Evolutionary conservation across 2,329 filamentous ascomycete species (phyloP).

Genomic region (Trichoderma brevicompactum): DNA sequence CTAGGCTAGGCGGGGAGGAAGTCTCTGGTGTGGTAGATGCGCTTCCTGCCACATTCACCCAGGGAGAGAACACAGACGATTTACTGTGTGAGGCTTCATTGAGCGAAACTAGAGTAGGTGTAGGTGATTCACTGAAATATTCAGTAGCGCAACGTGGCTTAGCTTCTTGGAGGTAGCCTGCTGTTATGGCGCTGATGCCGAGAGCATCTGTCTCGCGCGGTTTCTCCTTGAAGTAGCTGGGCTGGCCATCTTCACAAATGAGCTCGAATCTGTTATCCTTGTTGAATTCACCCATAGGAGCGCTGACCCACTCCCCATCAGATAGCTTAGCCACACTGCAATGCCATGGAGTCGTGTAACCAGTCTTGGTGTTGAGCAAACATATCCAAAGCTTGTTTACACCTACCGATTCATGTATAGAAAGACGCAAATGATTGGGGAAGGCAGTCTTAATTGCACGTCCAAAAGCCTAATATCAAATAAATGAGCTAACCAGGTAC

Average conservation of each 20-base stretch:
- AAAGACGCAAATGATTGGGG: slow-evolving; percentile 38
- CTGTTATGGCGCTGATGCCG: neutral
- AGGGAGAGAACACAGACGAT: neutral
- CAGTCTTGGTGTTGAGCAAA: slow-evolving; percentile 38
- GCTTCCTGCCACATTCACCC: too few species aligned
- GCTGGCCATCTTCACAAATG: slow-evolving; percentile 34
- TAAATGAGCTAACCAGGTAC: neutral
- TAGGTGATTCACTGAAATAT: slow-evolving; percentile 14
- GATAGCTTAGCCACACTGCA: slow-evolving; percentile 34
- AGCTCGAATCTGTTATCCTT: slow-evolving; percentile 34
- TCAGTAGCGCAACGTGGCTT: slow-evolving; percentile 9
- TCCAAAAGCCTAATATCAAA: slow-evolving; percentile 37
- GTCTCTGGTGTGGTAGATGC: neutral
- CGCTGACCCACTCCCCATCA: slow-evolving; percentile 34
- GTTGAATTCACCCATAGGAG: slow-evolving; percentile 36
- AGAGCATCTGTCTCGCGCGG: neutral
- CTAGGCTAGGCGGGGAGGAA: neutral
- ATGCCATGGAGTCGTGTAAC: slow-evolving; percentile 42
- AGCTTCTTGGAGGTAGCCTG: slow-evolving; percentile 9
- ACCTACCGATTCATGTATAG: slow-evolving; percentile 39
- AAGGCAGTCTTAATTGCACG: slow-evolving; percentile 37
- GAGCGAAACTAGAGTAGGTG: neutral
- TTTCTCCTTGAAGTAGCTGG: slow-evolving; percentile 30
- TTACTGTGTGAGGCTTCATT: slow-evolving; percentile 28
- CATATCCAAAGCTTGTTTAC: slow-evolving; percentile 39